These are phyloP conservation scores for Tolypocladium ovalisporum DNA, from an alignment of 2,329 filamentous ascomycete species.

Conservation along the genomic window DNA sequence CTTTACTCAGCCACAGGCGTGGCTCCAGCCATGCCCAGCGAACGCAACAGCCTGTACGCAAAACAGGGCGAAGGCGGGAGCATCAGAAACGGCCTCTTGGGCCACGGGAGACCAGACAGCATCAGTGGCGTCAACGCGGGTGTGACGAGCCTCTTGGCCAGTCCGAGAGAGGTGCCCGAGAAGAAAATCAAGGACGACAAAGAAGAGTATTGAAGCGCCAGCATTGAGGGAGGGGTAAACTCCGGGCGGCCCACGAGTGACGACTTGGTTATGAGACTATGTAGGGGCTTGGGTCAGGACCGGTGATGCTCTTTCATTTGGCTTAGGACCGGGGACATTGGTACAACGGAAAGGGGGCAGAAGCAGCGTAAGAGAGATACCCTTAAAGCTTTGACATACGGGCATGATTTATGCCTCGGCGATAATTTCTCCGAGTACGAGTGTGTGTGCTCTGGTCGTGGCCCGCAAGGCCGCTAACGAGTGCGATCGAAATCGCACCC, in stretches of 20 bases:
- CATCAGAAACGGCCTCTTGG: constrained; percentile 63
- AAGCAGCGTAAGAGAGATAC: constrained; percentile 1
- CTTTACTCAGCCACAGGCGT: constrained; percentile 70
- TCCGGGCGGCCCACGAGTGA: not conserved
- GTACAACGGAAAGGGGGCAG: not conserved
- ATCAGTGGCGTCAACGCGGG: constrained; percentile 64
- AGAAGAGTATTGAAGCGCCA: constrained; percentile 7
- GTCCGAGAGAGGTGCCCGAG: constrained; percentile 34
- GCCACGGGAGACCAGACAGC: constrained; percentile 74
- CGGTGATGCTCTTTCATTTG: not conserved
- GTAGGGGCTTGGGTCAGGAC: not conserved
- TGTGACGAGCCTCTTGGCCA: constrained; percentile 51
- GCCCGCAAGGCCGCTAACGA: too few species aligned
- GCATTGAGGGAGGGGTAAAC: not conserved
- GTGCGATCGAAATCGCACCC: too few species aligned
- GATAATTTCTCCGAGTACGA: not conserved
- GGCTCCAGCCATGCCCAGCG: constrained; percentile 54
- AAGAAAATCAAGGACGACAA: constrained; percentile 21
- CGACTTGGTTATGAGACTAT: not conserved
- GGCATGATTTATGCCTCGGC: not conserved
- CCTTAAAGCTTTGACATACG: not conserved
- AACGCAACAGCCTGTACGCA: constrained; percentile 74
- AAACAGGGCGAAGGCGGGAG: constrained; percentile 63
- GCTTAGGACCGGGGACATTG: not conserved
- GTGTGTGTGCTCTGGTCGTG: not conserved